Percentiles rank a stretch among this genome's conserved stretches.
Conservation (phyloP, 2,329 filamentous ascomycete genomes). For the Clarireedia homoeocarpa region DNA sequence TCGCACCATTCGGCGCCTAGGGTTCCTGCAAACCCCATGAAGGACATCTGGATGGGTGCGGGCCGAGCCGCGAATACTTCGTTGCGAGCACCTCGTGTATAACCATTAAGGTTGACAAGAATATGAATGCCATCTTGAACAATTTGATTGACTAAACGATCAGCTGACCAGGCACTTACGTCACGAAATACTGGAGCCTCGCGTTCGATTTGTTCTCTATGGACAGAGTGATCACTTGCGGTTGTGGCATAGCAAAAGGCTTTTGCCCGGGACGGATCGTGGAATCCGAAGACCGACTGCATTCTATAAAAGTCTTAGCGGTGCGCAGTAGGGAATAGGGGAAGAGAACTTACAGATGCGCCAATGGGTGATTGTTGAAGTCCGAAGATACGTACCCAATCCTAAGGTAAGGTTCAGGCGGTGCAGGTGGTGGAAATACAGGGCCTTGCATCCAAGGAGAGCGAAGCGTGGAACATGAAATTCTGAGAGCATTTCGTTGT, state of each 20-base stretch:
- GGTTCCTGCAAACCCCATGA: slow-evolving; percentile 97
- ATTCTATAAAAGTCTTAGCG: slow-evolving; percentile 44
- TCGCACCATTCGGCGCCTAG: slow-evolving; percentile 98
- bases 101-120: slow-evolving; percentile 94
- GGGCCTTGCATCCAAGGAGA: slow-evolving; percentile 76
- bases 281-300: slow-evolving; percentile 96
- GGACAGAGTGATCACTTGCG: slow-evolving; percentile 76
- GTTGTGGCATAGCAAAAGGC: slow-evolving; percentile 97
- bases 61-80: slow-evolving; percentile 94
- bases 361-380: slow-evolving; percentile 96
- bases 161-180: slow-evolving; percentile 77
- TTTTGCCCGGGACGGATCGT: slow-evolving; percentile 63
- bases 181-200: slow-evolving; percentile 90
- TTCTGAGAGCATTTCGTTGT: slow-evolving; percentile 86
- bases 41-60: slow-evolving; percentile 96
- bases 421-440: slow-evolving; percentile 77
- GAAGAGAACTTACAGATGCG: slow-evolving; percentile 58
- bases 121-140: slow-evolving; percentile 85
- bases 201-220: slow-evolving; percentile 85
- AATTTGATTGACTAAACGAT: slow-evolving; percentile 79
- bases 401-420: slow-evolving; percentile 76
- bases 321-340: background rate
- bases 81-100: slow-evolving; percentile 92
- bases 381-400: slow-evolving; percentile 96
- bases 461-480: slow-evolving; percentile 81